These are phyloP conservation scores for Phytophthora vignae DNA, from an alignment of 352 stramenopile species.

Conservation along the genomic window DNA sequence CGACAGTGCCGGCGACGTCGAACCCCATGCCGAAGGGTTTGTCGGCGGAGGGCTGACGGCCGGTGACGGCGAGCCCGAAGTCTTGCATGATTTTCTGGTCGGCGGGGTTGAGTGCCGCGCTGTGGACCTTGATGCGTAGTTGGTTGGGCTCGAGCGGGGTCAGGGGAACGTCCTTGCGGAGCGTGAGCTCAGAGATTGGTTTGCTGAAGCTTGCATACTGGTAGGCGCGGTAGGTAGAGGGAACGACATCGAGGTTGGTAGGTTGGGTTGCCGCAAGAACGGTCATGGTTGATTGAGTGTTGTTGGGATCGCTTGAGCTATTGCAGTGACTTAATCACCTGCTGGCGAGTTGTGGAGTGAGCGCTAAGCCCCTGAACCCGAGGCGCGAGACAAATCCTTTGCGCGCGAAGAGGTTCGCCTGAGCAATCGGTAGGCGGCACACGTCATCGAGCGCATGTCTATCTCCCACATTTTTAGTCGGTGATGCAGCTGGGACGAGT, in stretches of 20 bases:
- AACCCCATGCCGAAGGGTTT: slow-evolving; percentile 60
- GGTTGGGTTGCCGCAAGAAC: slow-evolving; percentile 1
- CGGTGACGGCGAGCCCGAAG: slow-evolving; percentile 44
- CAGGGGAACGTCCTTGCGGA: slow-evolving; percentile 24
- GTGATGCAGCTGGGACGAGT: background rate
- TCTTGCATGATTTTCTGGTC: slow-evolving; percentile 69
- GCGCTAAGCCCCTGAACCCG: background rate
- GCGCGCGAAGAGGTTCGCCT: slow-evolving; percentile 4
- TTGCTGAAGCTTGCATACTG: slow-evolving; percentile 28
- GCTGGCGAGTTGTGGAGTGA: slow-evolving; percentile 6
- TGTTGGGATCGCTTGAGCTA: background rate
- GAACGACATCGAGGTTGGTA: background rate
- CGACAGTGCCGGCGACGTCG: slow-evolving; percentile 71
- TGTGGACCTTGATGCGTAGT: slow-evolving; percentile 68
- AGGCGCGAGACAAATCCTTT: background rate
- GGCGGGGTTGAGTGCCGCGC: slow-evolving; percentile 68
- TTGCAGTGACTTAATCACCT: slow-evolving; percentile 13
- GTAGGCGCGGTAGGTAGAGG: slow-evolving; percentile 29
- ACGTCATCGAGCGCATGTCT: slow-evolving; percentile 18
- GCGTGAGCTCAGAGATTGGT: slow-evolving; percentile 21
- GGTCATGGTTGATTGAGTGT: slow-evolving; percentile 8
- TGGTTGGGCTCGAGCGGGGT: slow-evolving; percentile 33
- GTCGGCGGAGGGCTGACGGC: slow-evolving; percentile 33
- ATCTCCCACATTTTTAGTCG: slow-evolving; percentile 14
- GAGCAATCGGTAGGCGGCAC: slow-evolving; percentile 10